Percentiles rank a stretch among this genome's conserved stretches.
phyloP scores from a whole-genome alignment of 116 monocot species.

The Phalaenopsis hybrid region DNA sequence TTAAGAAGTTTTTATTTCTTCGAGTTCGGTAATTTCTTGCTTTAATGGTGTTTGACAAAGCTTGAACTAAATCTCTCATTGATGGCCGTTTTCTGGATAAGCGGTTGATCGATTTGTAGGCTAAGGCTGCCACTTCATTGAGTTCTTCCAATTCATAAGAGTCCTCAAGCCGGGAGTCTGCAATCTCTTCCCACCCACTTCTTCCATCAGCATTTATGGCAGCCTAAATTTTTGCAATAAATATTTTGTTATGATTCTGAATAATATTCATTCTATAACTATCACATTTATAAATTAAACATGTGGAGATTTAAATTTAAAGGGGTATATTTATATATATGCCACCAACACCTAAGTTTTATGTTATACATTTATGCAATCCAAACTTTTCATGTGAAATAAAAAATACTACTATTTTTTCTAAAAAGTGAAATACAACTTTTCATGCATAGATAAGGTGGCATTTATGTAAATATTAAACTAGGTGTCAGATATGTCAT shows the following conservation, averaged over 20 bases:
- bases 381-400: no score
- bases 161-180: constrained; percentile 67
- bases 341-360: no score
- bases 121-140: constrained; percentile 50
- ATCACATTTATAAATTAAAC: no score
- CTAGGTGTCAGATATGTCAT: no score
- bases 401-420: no score
- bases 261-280: no score
- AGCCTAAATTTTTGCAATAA: constrained; percentile 35
- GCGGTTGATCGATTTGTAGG: constrained; percentile 64
- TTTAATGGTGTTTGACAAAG: constrained; percentile 33
- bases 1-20: constrained; percentile 16
- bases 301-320: no score
- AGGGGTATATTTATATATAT: no score
- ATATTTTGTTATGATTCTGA: neutral
- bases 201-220: constrained; percentile 62
- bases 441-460: no score
- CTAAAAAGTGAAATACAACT: no score
- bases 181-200: constrained; percentile 84
- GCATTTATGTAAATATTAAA: no score
- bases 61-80: constrained; percentile 78
- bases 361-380: no score
- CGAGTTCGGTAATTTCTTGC: constrained; percentile 22
- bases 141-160: constrained; percentile 50
- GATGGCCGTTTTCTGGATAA: constrained; percentile 53